phyloP scores from a whole-genome alignment of 805 yeast species.

The Saturnispora halmiae region DNA sequence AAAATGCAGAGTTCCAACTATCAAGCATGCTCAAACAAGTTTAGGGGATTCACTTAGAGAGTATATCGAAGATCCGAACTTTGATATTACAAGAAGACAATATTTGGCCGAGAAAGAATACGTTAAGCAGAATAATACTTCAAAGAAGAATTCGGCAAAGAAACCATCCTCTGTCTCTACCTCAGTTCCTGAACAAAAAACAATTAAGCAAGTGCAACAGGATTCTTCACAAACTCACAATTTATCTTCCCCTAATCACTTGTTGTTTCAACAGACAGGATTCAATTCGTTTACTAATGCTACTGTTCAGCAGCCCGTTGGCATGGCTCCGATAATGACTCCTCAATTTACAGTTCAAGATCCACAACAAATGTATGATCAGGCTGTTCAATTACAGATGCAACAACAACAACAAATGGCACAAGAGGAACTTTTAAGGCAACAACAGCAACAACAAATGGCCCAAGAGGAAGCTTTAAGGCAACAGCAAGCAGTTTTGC shows the following conservation, averaged over 20 bases:
- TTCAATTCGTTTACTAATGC: constrained; percentile 14
- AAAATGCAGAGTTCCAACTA: constrained; percentile 87
- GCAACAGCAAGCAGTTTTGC: constrained; percentile 1
- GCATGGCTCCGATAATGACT: neutral
- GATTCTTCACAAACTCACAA: too few relatives aligned
- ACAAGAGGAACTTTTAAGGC: neutral
- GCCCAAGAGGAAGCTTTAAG: neutral
- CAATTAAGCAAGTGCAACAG: neutral
- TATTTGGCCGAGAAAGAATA: constrained; percentile 59
- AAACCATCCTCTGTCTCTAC: too few relatives aligned
- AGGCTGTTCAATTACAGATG: neutral
- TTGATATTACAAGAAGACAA: constrained; percentile 70
- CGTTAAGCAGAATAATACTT: constrained; percentile 18
- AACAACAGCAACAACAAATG: constrained; percentile 3
- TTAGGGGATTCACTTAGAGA: constrained; percentile 80
- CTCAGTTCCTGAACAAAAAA: too few relatives aligned
- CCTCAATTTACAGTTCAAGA: constrained; percentile 3
- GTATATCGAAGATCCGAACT: constrained; percentile 77
- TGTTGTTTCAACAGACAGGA: constrained; percentile 10
- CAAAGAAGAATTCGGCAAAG: neutral
- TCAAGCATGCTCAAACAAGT: constrained; percentile 95
- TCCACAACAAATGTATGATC: neutral
- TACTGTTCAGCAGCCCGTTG: neutral
- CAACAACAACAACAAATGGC: constrained; percentile 2
- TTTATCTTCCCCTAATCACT: too few relatives aligned